Base-by-base conservation (phyloP, 495 filamentous ascomycete species). In the Neurospora africana region DNA sequence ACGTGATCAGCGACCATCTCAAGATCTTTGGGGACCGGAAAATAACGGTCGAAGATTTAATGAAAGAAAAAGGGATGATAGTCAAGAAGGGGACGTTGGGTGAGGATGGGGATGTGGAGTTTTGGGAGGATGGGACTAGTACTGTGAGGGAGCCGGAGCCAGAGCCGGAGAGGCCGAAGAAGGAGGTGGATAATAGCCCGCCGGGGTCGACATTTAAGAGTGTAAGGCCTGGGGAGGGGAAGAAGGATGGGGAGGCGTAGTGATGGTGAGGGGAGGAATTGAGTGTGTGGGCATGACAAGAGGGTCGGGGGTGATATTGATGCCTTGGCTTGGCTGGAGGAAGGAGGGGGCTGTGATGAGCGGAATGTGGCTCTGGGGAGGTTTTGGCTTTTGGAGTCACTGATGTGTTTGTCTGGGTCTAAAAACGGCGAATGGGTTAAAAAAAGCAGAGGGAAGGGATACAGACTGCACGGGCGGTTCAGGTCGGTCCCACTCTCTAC, bases 1-100 rank as follows among this genome's bases (percentile, higher is more conserved):
- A 99, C 84, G 83, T 98, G 70, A 98, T 99, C 76, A 90, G 87
- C 77, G 95, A 99, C 82, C 91, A 99, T 82, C 82, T 98, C 53
- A 86, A 85, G 80, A 90, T 94, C 37, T 95, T 95, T 76, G 87
- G 88, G 30, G 88, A 93, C 75, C 86, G 81, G 36, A 77, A 82
- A 41, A 82, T 89, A 23, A 92, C 91, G 4, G 79, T 95, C 40
- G 92, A 95, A 76, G 90, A 94, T 72, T 78, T 95, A 35, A 81
- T 95, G 80, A 78, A 82, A 70, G 86, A 91, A 72, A 87, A 86
- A 58, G 91, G 91, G 2, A 81, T 89, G 75, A 75, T 89, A 5
- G 83, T 94, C 39, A 91, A 88, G 79, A 86, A 84, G 47, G 91
- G 90, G 3, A 83, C 82, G 9, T 77, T 88, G 35, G 83, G 82